Conservation (phyloP, 225 moss, liverwort and hornwort genomes). For the Sphagnum contortum region DNA sequence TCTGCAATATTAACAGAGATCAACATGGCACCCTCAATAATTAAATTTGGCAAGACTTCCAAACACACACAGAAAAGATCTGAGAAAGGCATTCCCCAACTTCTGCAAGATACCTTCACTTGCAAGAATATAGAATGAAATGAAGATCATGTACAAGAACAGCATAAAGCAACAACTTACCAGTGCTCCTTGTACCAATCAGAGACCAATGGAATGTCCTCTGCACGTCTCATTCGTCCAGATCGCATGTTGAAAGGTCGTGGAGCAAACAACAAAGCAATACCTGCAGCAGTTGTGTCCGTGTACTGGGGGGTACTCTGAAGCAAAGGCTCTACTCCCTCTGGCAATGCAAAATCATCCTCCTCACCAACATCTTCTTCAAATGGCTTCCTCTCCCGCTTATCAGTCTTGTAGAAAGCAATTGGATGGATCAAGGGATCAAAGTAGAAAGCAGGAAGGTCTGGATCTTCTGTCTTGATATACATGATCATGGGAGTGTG, state of each 20-base stretch:
- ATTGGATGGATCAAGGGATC: constrained; percentile 98
- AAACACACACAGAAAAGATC: no score
- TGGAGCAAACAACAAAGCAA: constrained; percentile 92
- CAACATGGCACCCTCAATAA: neutral
- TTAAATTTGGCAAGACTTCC: no score
- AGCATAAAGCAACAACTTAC: constrained; percentile 13
- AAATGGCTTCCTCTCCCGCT: constrained; percentile 61
- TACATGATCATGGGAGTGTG: constrained; percentile 99
- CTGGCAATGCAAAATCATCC: constrained; percentile 68
- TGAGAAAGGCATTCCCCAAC: no score
- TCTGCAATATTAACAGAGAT: neutral
- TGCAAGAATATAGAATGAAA: no score
- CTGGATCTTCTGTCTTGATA: constrained; percentile 97
- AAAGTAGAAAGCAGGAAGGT: constrained; percentile 97
- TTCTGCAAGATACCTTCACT: no score
- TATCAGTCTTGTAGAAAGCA: constrained; percentile 95
- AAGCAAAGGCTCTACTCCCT: constrained; percentile 91
- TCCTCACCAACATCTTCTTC: constrained; percentile 93
- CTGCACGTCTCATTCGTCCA: constrained; percentile 92
- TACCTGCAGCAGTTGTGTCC: constrained; percentile 94
- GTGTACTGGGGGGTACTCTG: constrained; percentile 75
- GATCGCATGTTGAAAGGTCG: constrained; percentile 99
- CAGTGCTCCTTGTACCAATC: constrained; percentile 99
- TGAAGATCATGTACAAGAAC: no score
- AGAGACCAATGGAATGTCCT: constrained; percentile 96